These are phyloP conservation scores for Aspergillus homomorphus DNA, from an alignment of 495 filamentous ascomycete species.

Conservation along the genomic window DNA sequence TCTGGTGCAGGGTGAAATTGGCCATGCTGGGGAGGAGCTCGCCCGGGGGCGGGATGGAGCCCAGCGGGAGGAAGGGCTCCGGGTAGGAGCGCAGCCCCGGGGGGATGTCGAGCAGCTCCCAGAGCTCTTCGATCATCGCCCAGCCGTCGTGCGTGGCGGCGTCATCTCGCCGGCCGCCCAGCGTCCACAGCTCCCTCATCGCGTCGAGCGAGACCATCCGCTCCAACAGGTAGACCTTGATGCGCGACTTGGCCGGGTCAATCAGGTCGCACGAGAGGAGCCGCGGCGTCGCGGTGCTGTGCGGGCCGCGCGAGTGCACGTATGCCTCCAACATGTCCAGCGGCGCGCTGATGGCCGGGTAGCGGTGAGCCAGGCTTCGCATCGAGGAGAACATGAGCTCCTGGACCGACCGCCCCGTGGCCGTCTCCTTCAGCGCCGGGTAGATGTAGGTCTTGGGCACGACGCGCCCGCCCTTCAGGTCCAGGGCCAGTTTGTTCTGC, in stretches of 20 bases:
- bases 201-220: background rate
- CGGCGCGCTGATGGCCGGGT: too few species aligned
- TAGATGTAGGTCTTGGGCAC: constrained; percentile 13
- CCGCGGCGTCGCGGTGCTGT: background rate
- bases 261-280: constrained; percentile 20
- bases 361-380: background rate
- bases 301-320: too few species aligned
- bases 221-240: constrained; percentile 18
- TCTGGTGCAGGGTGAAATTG: constrained; percentile 14
- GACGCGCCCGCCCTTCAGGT: constrained; percentile 7
- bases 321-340: too few species aligned
- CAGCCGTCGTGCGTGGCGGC: background rate
- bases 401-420: constrained; percentile 7
- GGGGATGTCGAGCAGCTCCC: constrained; percentile 10
- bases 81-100: too few species aligned
- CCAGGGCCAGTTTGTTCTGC: constrained; percentile 18
- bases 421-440: constrained; percentile 8
- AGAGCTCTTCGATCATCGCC: constrained; percentile 10
- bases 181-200: constrained; percentile 15
- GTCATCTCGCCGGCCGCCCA: constrained; percentile 9
- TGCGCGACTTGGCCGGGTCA: constrained; percentile 8
- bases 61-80: too few species aligned
- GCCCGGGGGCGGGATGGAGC: too few species aligned
- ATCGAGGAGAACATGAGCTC: constrained; percentile 10
- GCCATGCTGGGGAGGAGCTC: background rate